Percentiles rank a stretch among this genome's conserved stretches.
phyloP scores from a whole-genome alignment of 2,329 filamentous ascomycete species.

The Colletotrichum magnum region DNA sequence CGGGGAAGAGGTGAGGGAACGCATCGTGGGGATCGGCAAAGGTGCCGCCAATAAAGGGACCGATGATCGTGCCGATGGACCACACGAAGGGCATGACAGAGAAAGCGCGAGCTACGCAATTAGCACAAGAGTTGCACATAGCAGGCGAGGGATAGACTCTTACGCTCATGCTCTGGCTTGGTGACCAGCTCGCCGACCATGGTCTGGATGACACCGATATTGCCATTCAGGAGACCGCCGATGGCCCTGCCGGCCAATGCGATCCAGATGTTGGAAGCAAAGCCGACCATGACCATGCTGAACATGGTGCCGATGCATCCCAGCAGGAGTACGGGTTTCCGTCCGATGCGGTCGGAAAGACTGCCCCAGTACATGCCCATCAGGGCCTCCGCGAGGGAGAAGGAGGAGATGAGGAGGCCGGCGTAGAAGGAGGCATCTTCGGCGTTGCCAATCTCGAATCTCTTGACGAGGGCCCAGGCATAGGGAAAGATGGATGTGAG shows the following conservation, averaged over 20 bases:
- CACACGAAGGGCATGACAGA: conserved; percentile 96
- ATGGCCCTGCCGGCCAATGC: conserved; percentile 82
- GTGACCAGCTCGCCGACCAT: conserved; percentile 92
- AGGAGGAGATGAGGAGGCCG: conserved; percentile 88
- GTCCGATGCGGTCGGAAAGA: conserved; percentile 84
- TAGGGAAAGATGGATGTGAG: conserved; percentile 95
- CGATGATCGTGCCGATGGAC: conserved; percentile 90
- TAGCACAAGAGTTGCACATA: conserved; percentile 36
- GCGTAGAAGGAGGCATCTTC: conserved; percentile 89
- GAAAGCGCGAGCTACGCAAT: conserved; percentile 79
- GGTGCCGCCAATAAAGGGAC: conserved; percentile 88
- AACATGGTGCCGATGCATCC: conserved; percentile 87
- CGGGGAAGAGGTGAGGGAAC: conserved; percentile 80
- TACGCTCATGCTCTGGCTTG: conserved; percentile 88
- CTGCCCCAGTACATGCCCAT: conserved; percentile 92
- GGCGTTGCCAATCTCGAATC: conserved; percentile 79
- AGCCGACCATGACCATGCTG: conserved; percentile 86
- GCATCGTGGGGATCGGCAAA: conserved; percentile 84
- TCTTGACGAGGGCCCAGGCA: conserved; percentile 86
- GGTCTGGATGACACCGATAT: conserved; percentile 91
- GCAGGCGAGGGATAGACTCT: conserved; percentile 49
- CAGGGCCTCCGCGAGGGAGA: conserved; percentile 84
- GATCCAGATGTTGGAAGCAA: conserved; percentile 87
- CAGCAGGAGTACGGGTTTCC: conserved; percentile 87
- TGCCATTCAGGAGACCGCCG: conserved; percentile 89